phyloP scores from a whole-genome alignment of 805 yeast genomes.

The Myxozyma vanderwaltii region DNA sequence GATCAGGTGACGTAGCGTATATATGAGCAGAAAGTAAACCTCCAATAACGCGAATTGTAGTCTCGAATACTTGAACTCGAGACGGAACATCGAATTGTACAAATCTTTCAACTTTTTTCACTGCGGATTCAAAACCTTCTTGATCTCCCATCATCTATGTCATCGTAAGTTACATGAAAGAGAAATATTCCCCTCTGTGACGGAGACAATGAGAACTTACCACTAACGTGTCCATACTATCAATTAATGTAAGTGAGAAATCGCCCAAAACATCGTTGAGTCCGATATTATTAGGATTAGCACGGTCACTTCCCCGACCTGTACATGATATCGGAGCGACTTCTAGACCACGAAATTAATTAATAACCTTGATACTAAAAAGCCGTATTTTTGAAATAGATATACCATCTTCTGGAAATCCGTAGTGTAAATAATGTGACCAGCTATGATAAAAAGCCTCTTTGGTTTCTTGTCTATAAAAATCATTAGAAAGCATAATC shows the following conservation, averaged over 20 bases:
- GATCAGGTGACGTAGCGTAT: conserved; percentile 56
- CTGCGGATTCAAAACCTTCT: conserved; percentile 53
- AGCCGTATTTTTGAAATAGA: too few species aligned
- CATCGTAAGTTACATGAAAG: background rate
- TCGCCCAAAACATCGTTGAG: conserved; percentile 87
- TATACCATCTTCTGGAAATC: conserved; percentile 72
- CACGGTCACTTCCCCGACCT: conserved; percentile 66
- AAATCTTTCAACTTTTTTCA: conserved; percentile 46
- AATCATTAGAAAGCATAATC: background rate
- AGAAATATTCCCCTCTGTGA: too few species aligned
- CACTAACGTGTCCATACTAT: conserved; percentile 76
- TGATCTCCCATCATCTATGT: conserved; percentile 55
- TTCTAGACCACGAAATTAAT: too few species aligned
- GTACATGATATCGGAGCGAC: conserved; percentile 71
- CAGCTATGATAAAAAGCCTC: conserved; percentile 73
- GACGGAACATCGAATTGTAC: conserved; percentile 62
- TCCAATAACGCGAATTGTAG: conserved; percentile 79
- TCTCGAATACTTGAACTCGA: conserved; percentile 84
- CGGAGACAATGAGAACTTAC: conserved; percentile 40
- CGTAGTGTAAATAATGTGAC: conserved; percentile 65
- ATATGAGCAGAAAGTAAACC: conserved; percentile 79
- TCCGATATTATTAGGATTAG: conserved; percentile 54
- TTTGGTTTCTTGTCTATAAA: conserved; percentile 31
- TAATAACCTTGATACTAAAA: background rate
- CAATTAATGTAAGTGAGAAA: conserved; percentile 74